phyloP scores from a whole-genome alignment of 768 basidiomycete genomes.

The Suillus brevipes region DNA sequence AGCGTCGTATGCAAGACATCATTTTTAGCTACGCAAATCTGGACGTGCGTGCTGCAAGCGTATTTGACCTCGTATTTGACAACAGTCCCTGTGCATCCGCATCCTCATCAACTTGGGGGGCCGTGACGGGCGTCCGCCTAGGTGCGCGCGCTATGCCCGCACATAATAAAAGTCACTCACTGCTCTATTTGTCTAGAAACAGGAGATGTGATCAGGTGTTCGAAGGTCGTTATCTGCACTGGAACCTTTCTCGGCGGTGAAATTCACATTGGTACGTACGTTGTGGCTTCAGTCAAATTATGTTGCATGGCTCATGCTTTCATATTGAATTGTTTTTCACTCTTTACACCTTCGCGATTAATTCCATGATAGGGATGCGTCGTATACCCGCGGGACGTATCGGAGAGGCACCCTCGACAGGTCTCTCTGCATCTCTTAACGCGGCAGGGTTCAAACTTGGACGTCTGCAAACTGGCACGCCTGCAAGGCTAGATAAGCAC shows the following conservation, averaged over 20 bases:
- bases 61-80: slow-evolving; percentile 76
- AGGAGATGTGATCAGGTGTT: slow-evolving; percentile 73
- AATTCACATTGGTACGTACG: slow-evolving; percentile 81
- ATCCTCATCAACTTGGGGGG: slow-evolving; percentile 45
- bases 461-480: slow-evolving; percentile 84
- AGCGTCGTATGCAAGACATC: slow-evolving; percentile 73
- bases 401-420: slow-evolving; percentile 67
- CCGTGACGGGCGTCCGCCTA: slow-evolving; percentile 64
- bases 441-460: slow-evolving; percentile 80
- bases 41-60: slow-evolving; percentile 68
- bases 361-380: slow-evolving; percentile 51
- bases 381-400: slow-evolving; percentile 78
- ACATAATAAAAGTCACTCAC: slow-evolving; percentile 2
- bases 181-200: slow-evolving; percentile 46
- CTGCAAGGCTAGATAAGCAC: slow-evolving; percentile 69
- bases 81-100: slow-evolving; percentile 31
- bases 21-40: slow-evolving; percentile 69
- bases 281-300: background rate
- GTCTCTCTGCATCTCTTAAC: slow-evolving; percentile 74
- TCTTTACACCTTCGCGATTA: background rate
- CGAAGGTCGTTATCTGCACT: slow-evolving; percentile 84
- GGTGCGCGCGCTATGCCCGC: slow-evolving; percentile 39
- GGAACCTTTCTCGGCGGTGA: slow-evolving; percentile 92
- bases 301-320: background rate
- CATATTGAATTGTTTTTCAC: background rate